These are phyloP conservation scores for Ophiocordyceps australis DNA, from an alignment of 2,329 filamentous ascomycete genomes.

Conservation along the genomic window DNA sequence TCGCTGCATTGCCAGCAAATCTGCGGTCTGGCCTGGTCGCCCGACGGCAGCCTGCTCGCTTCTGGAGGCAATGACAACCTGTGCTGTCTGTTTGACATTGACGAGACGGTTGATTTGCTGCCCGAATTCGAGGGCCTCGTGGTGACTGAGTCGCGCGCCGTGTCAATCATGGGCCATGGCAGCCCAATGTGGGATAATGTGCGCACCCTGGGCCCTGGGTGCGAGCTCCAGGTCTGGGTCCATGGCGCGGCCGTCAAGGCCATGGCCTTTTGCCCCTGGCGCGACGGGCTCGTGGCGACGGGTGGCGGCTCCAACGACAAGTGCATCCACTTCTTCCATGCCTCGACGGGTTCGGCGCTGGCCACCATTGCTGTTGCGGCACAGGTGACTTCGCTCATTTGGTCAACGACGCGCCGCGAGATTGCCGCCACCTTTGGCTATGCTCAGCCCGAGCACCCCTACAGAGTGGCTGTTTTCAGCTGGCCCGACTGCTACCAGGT, in stretches of 20 bases:
- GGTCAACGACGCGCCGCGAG: conserved; percentile 71
- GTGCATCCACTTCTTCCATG: conserved; percentile 91
- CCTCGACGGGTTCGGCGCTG: conserved; percentile 61
- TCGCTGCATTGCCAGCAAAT: conserved; percentile 74
- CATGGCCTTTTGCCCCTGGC: conserved; percentile 93
- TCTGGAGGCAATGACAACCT: conserved; percentile 87
- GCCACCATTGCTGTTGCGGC: conserved; percentile 85
- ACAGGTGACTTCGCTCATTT: conserved; percentile 84
- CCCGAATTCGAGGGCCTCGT: no score
- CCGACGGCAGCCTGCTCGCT: conserved; percentile 58
- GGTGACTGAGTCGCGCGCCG: neutral
- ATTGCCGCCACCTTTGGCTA: conserved; percentile 92
- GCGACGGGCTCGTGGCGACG: conserved; percentile 69
- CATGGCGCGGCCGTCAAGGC: conserved; percentile 89
- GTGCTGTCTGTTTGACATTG: conserved; percentile 63
- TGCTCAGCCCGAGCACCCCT: conserved; percentile 73
- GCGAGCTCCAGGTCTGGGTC: conserved; percentile 52
- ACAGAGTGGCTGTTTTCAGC: conserved; percentile 78
- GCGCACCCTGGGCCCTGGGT: conserved; percentile 30
- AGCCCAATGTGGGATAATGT: no score
- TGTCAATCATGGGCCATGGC: no score
- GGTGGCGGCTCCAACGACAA: conserved; percentile 89
- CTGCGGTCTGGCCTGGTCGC: conserved; percentile 81
- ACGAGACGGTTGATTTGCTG: conserved; percentile 26
- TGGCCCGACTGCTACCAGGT: conserved; percentile 87